Conservation (phyloP, 202 grass and related monocot species). For the Schoenoplectus triqueter region DNA sequence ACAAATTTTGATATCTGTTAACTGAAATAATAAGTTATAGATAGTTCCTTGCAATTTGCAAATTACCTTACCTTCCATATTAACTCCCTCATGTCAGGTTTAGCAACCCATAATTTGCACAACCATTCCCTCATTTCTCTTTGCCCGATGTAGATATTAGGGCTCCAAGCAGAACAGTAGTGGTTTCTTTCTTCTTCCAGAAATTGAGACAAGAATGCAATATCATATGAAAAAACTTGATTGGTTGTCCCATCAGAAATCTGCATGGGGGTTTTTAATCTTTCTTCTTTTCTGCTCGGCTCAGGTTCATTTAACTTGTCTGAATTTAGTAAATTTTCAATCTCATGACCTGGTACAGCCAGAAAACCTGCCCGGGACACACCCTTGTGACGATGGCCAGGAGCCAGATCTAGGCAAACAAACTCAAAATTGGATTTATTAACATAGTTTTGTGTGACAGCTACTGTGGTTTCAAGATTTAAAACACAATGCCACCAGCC, state of each 20-base stretch:
- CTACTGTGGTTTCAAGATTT: constrained; percentile 86
- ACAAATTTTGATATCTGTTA: constrained; percentile 30
- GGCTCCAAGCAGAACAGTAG: constrained; percentile 87
- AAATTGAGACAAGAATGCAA: constrained; percentile 78
- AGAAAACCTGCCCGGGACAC: constrained; percentile 85
- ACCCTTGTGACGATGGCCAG: constrained; percentile 86
- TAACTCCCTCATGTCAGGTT: constrained; percentile 72
- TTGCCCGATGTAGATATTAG: constrained; percentile 84
- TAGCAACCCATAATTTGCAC: constrained; percentile 80
- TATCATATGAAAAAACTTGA: constrained; percentile 73
- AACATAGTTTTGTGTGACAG: constrained; percentile 95
- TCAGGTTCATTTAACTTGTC: constrained; percentile 57
- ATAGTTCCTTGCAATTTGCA: neutral
- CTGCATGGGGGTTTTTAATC: constrained; percentile 55
- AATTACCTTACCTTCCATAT: constrained; percentile 81
- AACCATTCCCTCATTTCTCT: constrained; percentile 98
- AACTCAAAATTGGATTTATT: constrained; percentile 85
- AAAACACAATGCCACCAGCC: constrained; percentile 99
- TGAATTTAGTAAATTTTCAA: constrained; percentile 21
- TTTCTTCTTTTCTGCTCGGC: constrained; percentile 62
- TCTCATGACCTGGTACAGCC: constrained; percentile 57
- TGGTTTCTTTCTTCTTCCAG: constrained; percentile 91
- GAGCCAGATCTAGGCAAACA: constrained; percentile 95
- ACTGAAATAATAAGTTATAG: constrained; percentile 9
- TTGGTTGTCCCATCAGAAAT: constrained; percentile 50